Evolutionary conservation across 2,329 filamentous ascomycete species (phyloP).

Genomic region (Pochonia chlamydosporia): DNA sequence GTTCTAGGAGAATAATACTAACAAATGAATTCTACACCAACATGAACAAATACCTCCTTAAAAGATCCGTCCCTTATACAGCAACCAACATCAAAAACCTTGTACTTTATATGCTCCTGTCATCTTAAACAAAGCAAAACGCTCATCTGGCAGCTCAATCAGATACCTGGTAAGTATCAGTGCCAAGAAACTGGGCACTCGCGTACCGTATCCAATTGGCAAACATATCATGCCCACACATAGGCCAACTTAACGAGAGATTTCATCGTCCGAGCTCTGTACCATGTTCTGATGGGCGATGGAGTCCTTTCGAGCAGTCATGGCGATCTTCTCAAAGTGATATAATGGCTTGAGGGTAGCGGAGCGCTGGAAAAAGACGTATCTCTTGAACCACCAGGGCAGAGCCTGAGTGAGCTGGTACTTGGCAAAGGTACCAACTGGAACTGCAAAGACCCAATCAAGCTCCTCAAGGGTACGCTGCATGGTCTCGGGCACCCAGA

Average conservation of each 20-base stretch:
- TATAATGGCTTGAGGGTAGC: conserved; percentile 30
- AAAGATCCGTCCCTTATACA: too few species aligned
- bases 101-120: too few species aligned
- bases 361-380: conserved; percentile 24
- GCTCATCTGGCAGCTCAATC: too few species aligned
- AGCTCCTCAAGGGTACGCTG: conserved; percentile 44
- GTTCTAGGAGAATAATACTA: too few species aligned
- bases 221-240: too few species aligned
- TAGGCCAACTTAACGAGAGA: background rate
- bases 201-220: too few species aligned
- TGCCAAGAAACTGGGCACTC: too few species aligned
- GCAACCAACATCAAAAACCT: too few species aligned
- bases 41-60: too few species aligned
- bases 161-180: too few species aligned
- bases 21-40: too few species aligned
- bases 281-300: conserved; percentile 1
- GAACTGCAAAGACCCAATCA: conserved; percentile 44
- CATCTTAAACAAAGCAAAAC: too few species aligned
- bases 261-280: conserved; percentile 2
- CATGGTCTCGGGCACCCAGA: conserved; percentile 46
- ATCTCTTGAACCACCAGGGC: conserved; percentile 27
- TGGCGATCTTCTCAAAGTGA: conserved; percentile 25
- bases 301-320: background rate
- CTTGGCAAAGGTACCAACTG: conserved; percentile 33
- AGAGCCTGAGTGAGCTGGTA: conserved; percentile 30